phyloP scores from a whole-genome alignment of 1,284 basidiomycete species.

The Ganoderma resinaceum region DNA sequence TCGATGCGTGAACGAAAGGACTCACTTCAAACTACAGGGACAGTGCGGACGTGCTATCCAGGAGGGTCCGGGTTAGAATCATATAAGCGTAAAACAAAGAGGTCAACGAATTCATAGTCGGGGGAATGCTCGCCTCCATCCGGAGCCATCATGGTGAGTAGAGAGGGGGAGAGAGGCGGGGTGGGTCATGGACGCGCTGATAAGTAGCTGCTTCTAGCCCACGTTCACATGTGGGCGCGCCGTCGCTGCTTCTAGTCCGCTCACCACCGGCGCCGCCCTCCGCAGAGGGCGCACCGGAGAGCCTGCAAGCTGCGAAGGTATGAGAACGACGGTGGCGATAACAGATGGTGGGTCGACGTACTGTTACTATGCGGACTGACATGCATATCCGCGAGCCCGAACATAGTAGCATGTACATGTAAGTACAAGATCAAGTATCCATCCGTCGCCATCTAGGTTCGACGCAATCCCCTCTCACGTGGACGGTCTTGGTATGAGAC shows the following conservation, averaged over 20 bases:
- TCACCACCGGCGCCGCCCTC: not conserved
- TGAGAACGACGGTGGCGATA: too few relatives aligned
- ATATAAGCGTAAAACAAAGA: not conserved
- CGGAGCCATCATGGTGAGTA: not conserved
- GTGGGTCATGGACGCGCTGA: not conserved
- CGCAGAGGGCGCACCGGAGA: not conserved
- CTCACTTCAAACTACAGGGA: not conserved
- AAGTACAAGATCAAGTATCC: too few relatives aligned
- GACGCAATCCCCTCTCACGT: too few relatives aligned
- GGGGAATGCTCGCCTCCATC: not conserved
- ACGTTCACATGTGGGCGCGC: not conserved
- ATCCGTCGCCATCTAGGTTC: too few relatives aligned
- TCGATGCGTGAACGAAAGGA: not conserved
- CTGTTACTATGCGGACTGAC: too few relatives aligned
- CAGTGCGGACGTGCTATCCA: too few relatives aligned
- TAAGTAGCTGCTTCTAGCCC: not conserved
- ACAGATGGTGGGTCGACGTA: too few relatives aligned
- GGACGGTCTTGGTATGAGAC: too few relatives aligned
- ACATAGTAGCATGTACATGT: too few relatives aligned
- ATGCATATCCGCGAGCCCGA: too few relatives aligned
- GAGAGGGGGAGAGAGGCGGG: not conserved
- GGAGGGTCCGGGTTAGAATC: too few relatives aligned
- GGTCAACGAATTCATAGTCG: not conserved
- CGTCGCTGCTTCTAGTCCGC: not conserved
- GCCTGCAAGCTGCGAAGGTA: too few relatives aligned